Percentiles rank a stretch among this genome's conserved stretches.
phyloP scores from a whole-genome alignment of 768 basidiomycete species.

The Serendipita vermifera region DNA sequence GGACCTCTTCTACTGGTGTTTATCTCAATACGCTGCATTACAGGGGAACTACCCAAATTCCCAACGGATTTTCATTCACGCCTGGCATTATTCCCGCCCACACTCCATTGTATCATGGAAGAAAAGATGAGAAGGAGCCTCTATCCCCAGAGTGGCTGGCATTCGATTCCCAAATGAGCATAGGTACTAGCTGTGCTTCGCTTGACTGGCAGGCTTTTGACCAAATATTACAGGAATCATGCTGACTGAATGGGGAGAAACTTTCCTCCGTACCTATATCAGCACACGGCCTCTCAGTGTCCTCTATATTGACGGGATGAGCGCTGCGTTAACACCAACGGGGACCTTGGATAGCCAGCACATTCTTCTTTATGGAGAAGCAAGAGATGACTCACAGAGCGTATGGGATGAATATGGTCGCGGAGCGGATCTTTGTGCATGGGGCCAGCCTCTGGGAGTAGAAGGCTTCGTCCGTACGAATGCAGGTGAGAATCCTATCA shows the following conservation, averaged over 20 bases:
- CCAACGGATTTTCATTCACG: conserved; percentile 20
- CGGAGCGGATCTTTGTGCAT: conserved; percentile 17
- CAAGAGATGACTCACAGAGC: conserved; percentile 12
- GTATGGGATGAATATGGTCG: conserved; percentile 21
- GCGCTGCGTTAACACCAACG: conserved; percentile 15
- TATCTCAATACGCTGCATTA: no score
- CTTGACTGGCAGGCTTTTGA: no score
- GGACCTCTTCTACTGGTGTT: background rate
- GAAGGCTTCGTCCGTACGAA: conserved; percentile 23
- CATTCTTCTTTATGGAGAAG: conserved; percentile 18
- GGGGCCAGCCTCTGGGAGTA: conserved; percentile 15
- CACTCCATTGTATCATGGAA: conserved; percentile 21
- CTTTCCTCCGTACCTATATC: conserved; percentile 18
- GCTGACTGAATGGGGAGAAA: conserved; percentile 14
- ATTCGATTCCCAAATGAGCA: conserved; percentile 20
- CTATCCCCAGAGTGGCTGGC: conserved; percentile 22
- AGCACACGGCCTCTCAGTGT: conserved; percentile 16
- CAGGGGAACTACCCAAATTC: conserved; percentile 9
- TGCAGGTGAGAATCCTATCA: no score
- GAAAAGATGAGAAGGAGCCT: conserved; percentile 14
- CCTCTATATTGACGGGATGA: conserved; percentile 17
- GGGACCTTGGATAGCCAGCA: conserved; percentile 21
- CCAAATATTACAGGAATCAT: conserved; percentile 17
- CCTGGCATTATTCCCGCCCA: conserved; percentile 16
- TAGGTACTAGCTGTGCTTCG: no score